These are phyloP conservation scores for Debaryomycetaceae sp. DNA, from an alignment of 1,139 yeast genomes.

Conservation along the genomic window DNA sequence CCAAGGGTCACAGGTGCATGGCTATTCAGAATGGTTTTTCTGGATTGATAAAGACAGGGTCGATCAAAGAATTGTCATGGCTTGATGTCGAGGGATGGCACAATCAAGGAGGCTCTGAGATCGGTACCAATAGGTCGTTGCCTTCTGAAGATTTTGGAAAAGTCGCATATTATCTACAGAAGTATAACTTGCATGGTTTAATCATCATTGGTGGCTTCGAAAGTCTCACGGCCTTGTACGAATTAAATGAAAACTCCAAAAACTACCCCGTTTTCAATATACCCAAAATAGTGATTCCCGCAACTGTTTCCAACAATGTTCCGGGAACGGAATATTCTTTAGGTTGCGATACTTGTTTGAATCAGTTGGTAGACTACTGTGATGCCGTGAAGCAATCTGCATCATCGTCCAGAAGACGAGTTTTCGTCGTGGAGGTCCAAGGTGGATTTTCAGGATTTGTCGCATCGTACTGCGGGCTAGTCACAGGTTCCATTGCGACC, in stretches of 20 bases:
- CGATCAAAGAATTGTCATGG: slow-evolving; percentile 75
- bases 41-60: slow-evolving; percentile 82
- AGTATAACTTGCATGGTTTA: slow-evolving; percentile 79
- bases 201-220: slow-evolving; percentile 94
- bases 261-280: slow-evolving; percentile 87
- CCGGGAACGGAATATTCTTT: slow-evolving; percentile 96
- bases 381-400: slow-evolving; percentile 95
- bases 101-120: slow-evolving; percentile 87
- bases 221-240: slow-evolving; percentile 79
- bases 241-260: slow-evolving; percentile 66
- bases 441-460: slow-evolving; percentile 96
- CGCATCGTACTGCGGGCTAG: slow-evolving; percentile 84
- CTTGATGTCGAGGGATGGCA: slow-evolving; percentile 88
- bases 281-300: slow-evolving; percentile 91
- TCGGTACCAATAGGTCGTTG: slow-evolving; percentile 87
- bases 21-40: slow-evolving; percentile 91
- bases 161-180: slow-evolving; percentile 87
- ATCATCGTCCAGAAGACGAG: slow-evolving; percentile 89
- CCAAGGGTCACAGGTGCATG: slow-evolving; percentile 82
- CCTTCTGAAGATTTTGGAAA: slow-evolving; percentile 84
- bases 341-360: slow-evolving; percentile 92
- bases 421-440: slow-evolving; percentile 94
- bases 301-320: slow-evolving; percentile 95
- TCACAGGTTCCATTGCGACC: slow-evolving; percentile 89
- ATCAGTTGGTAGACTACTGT: slow-evolving; percentile 85